These are phyloP conservation scores for Bruguiera gymnorhiza DNA, from an alignment of 345 rosid genomes.

Conservation along the genomic window DNA sequence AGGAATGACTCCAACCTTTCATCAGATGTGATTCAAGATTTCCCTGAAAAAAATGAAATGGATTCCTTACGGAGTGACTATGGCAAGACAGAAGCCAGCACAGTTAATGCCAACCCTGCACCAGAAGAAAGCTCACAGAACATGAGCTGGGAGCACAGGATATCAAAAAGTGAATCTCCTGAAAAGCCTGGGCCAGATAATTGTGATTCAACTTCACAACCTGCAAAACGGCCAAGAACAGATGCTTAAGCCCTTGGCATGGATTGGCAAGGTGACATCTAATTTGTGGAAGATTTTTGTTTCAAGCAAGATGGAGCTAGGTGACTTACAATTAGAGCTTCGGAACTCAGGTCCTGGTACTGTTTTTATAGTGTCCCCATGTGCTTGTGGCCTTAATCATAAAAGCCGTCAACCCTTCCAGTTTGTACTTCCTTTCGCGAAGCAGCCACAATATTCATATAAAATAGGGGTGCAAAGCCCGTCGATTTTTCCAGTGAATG, in stretches of 20 bases:
- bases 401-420: constrained; percentile 10
- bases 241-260: constrained; percentile 28
- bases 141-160: constrained; percentile 28
- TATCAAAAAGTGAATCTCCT: constrained; percentile 21
- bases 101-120: constrained; percentile 8
- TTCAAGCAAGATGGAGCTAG: constrained; percentile 26
- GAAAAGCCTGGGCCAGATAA: constrained; percentile 25
- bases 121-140: constrained; percentile 26
- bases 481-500: too few species aligned
- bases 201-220: constrained; percentile 27
- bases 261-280: constrained; percentile 11
- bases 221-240: constrained; percentile 54
- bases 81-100: constrained; percentile 10
- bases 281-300: constrained; percentile 17
- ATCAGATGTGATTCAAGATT: constrained; percentile 24
- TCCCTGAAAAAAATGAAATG: constrained; percentile 29
- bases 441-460: constrained; percentile 11
- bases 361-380: constrained; percentile 6
- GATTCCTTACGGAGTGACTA: constrained; percentile 33
- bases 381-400: constrained; percentile 19
- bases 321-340: constrained; percentile 21
- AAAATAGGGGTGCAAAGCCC: background rate
- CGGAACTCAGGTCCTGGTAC: constrained; percentile 19
- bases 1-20: constrained; percentile 37
- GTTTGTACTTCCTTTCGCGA: background rate